Conservation (phyloP, 1,139 yeast genomes). For the Keqinozyma sinolaborantium region DNA sequence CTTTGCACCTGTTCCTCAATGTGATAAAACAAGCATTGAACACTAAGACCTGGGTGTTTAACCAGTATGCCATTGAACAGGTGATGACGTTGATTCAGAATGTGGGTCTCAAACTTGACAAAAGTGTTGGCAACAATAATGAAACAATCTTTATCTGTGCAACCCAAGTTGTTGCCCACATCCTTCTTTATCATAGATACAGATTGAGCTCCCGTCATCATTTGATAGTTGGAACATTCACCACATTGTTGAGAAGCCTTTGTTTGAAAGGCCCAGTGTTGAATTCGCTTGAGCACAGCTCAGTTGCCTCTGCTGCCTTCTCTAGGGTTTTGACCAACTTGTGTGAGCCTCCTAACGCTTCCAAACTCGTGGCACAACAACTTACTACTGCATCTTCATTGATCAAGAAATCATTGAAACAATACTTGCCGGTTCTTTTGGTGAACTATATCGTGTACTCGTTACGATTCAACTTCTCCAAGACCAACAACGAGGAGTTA, state of each 20-base stretch:
- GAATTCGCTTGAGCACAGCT: slow-evolving; percentile 1
- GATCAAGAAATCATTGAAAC: slow-evolving; percentile 59
- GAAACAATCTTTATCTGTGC: slow-evolving; percentile 23
- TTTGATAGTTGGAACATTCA: slow-evolving; percentile 47
- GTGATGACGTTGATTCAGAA: slow-evolving; percentile 35
- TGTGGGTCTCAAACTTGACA: slow-evolving; percentile 10
- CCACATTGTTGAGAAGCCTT: slow-evolving; percentile 45
- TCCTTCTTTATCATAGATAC: slow-evolving; percentile 65
- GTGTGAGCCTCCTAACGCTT: slow-evolving; percentile 59
- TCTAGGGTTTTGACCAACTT: slow-evolving; percentile 62
- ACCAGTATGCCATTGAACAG: slow-evolving; percentile 67
- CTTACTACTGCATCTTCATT: slow-evolving; percentile 56
- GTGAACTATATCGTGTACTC: slow-evolving; percentile 51
- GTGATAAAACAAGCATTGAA: slow-evolving; percentile 31
- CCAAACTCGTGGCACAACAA: slow-evolving; percentile 14
- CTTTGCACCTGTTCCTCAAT: not conserved
- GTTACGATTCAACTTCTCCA: slow-evolving; percentile 47
- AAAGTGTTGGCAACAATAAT: slow-evolving; percentile 1
- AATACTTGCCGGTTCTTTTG: slow-evolving; percentile 59
- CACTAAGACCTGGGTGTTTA: slow-evolving; percentile 54
- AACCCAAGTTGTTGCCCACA: slow-evolving; percentile 47
- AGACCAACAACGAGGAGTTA: slow-evolving; percentile 48
- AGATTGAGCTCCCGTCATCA: slow-evolving; percentile 75
- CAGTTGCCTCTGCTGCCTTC: slow-evolving; percentile 38
- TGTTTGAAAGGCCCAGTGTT: slow-evolving; percentile 18